Base-by-base conservation (phyloP, 129 eudicot species). In the Centaurea solstitialis region DNA sequence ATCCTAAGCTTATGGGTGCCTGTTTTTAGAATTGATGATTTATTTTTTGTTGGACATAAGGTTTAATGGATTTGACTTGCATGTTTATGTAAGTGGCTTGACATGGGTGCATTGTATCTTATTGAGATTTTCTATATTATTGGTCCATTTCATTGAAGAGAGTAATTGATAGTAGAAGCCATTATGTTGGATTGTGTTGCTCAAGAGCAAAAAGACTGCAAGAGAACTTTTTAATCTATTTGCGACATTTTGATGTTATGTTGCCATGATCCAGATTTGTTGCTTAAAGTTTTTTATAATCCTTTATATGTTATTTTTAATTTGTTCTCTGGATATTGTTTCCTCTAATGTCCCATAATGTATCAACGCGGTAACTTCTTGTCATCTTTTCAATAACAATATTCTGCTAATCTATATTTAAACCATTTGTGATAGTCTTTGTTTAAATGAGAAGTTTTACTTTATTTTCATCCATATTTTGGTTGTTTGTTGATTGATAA, bases 1-100 rank as follows among this genome's bases (percentile, higher is more conserved):
- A 21, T 81, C 30, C 18, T 67, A n/a, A 59, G 75, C 76, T 80
- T 70, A 37, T 72, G 6, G 4, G 41, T 64, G 76, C 53, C 30
- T 75, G 59, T 70, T 12, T 74, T 20, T 38, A 39, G 3, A 70
- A 47, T 68, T 0, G 11, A 15, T 43, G 45, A 30, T 33, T 21
- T 7, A 53, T 40, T 18, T 0, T 73, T 13, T 68, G 65, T 78
- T 78, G 37, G 13, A 18, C 24, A 66, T 39, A 4, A 4, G 15
- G 11, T 8, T 24, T 53, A 15, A 53, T 53, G 62, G 7, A 53
- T 53, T 53, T 53, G 21, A 17, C 62, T 53, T 53, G 62, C 62
- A 17, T 53, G 7, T 17, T 13, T 3, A 15, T 9, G n/a, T 53
- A 53, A 53, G 20, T 15, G 62, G 20, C 61, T 47, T 3, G 61